Conservation (phyloP, 2,329 filamentous ascomycete genomes). For the Colletotrichum siamense region DNA sequence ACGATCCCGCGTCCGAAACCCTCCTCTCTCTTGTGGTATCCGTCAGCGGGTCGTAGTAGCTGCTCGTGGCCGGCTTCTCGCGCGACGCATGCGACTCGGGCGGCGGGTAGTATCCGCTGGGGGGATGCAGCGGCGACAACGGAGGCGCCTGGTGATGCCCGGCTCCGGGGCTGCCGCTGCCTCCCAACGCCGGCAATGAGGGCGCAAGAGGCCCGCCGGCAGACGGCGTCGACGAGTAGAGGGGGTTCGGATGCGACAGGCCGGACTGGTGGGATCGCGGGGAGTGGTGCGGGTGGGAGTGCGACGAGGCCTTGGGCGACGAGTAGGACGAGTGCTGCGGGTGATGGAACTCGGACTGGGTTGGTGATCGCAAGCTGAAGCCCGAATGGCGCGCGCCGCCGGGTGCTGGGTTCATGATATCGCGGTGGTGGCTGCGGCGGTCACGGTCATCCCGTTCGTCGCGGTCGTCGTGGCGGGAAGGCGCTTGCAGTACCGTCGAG, state of each 20-base stretch:
- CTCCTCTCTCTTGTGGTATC: constrained; percentile 54
- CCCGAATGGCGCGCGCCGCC: constrained; percentile 43
- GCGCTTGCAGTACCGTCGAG: constrained; percentile 54
- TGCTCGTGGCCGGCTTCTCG: constrained; percentile 46
- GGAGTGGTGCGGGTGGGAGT: constrained; percentile 30
- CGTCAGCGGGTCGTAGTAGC: constrained; percentile 60
- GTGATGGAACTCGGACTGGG: constrained; percentile 45
- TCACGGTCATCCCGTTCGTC: constrained; percentile 31
- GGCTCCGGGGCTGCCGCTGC: constrained; percentile 26
- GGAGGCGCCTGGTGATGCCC: constrained; percentile 29
- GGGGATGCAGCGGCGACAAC: constrained; percentile 49
- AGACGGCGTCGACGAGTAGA: constrained; percentile 38
- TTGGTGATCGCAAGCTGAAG: constrained; percentile 57
- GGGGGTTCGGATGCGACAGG: constrained; percentile 32
- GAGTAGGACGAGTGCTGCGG: constrained; percentile 34
- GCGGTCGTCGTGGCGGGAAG: constrained; percentile 46
- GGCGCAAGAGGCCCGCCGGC: constrained; percentile 23
- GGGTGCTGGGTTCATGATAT: constrained; percentile 48
- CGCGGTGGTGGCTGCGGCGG: constrained; percentile 44
- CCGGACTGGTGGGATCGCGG: constrained; percentile 27
- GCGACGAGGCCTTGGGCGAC: constrained; percentile 26
- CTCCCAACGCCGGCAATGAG: constrained; percentile 9
- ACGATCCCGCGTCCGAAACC: constrained; percentile 49
- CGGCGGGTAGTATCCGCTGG: constrained; percentile 45
- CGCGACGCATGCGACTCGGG: constrained; percentile 36